Percentiles rank a stretch among this genome's conserved stretches.
Conservation (phyloP, 1,284 basidiomycete species). For the Microbotryum intermedium region DNA sequence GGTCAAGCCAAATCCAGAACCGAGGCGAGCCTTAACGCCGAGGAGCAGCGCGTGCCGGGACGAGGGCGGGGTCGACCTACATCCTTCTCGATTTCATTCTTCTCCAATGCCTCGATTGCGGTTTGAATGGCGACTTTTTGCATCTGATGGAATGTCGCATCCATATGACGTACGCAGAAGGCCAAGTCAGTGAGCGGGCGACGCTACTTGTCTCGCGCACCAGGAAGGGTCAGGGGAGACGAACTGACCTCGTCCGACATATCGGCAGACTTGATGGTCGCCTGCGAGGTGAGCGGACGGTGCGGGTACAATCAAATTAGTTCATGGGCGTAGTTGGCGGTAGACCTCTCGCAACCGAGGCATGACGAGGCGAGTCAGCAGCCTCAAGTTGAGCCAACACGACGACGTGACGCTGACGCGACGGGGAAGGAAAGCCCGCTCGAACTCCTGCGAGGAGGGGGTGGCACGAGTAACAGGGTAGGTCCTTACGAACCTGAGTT, state of each 20-base stretch:
- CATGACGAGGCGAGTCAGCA: not conserved
- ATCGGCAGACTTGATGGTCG: slow-evolving; percentile 93
- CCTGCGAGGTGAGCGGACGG: slow-evolving; percentile 41
- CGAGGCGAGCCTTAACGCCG: too few species aligned
- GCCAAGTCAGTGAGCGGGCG: not conserved
- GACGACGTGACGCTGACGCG: not conserved
- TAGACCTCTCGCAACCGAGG: not conserved
- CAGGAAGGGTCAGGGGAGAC: not conserved
- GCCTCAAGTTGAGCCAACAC: not conserved
- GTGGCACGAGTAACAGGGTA: not conserved
- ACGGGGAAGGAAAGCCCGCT: not conserved
- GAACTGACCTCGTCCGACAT: slow-evolving; percentile 68
- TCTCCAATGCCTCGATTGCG: slow-evolving; percentile 72
- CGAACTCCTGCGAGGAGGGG: not conserved
- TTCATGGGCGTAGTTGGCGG: too few species aligned
- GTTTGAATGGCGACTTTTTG: slow-evolving; percentile 86
- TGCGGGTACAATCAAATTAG: not conserved
- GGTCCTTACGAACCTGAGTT: too few species aligned
- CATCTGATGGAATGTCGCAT: slow-evolving; percentile 48
- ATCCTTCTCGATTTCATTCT: slow-evolving; percentile 46
- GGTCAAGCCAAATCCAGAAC: too few species aligned
- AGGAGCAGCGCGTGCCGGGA: not conserved
- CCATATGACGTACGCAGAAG: not conserved
- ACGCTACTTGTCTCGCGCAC: not conserved
- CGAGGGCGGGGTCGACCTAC: too few species aligned